Base-by-base conservation (phyloP, 345 rosid genomes). In the Populus nigra region DNA sequence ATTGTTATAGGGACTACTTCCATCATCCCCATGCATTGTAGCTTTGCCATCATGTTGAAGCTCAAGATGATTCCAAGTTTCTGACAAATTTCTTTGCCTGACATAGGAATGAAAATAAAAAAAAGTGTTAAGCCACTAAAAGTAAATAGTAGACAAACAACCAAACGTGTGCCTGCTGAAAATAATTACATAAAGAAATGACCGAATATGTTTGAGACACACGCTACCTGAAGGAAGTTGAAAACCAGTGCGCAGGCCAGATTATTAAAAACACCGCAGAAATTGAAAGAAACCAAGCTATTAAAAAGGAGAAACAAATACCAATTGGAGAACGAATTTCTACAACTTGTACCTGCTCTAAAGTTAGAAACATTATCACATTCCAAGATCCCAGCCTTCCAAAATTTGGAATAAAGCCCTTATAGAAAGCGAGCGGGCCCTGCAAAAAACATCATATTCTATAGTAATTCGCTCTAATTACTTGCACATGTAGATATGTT, bases 311-410 rank as follows among this genome's bases (percentile, higher is more conserved):
- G 72, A 69, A 35, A 78, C 38, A 12, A 72, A 17, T 41, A 31
- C 53, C 43, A 81, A 4, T 23, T 23, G 27, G 57, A 23, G 17
- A 66, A 69, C 50, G 8, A 55, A 3, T 17, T 5, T 25, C 62
- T 57, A 35, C 17, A 78, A 68, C 23, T 29, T 68, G 68, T 88
- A 96, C 99, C 85, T 93, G 97, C 85, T 93, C 99, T 55, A 93
- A 88, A 45, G 93, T 93, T 78, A 96, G 90, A 87, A 96, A 96
- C 99, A 96, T 93, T 59, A 93, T 75, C 22, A 80, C 98, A 1
- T 96, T 96, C 99, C 99, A 96, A 65, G 96, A 91, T 73, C 98
- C 99, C 47, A 96, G 90, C 79, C 96, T 88, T 69, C 88, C 88
- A 73, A 96, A 93, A 87, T 96, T 96, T 18, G 97, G 98, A 57